A percentile compares a stretch with the other conserved stretches of the same genome.
These are phyloP conservation scores for Lichtheimia ornata DNA, from an alignment of 371 early-diverging fungal genomes.

Conservation along the genomic window DNA sequence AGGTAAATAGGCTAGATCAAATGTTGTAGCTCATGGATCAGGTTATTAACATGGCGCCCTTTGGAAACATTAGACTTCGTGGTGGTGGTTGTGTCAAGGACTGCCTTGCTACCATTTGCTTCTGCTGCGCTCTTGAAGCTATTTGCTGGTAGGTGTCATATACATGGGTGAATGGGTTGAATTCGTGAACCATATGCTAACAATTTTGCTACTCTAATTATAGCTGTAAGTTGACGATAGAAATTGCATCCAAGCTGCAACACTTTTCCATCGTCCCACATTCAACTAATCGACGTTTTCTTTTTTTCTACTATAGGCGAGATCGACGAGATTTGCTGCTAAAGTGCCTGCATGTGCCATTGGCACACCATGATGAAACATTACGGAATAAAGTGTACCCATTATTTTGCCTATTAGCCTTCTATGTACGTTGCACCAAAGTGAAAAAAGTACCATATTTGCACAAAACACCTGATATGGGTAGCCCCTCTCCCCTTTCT, in stretches of 20 bases:
- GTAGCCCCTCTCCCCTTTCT: too few species aligned
- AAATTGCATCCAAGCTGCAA: too few species aligned
- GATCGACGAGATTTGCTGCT: constrained; percentile 29
- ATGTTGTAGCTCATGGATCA: not conserved
- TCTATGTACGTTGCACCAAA: too few species aligned
- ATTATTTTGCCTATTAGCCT: constrained; percentile 4
- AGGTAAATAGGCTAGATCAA: constrained; percentile 10
- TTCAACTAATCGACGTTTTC: not conserved
- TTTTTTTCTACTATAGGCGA: constrained; percentile 15
- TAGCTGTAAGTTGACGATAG: not conserved
- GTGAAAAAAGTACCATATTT: too few species aligned
- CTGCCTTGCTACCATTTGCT: constrained; percentile 37
- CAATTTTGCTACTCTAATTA: not conserved
- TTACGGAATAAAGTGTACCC: constrained; percentile 3
- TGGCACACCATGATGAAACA: not conserved
- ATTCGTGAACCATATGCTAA: not conserved
- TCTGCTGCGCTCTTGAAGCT: constrained; percentile 34
- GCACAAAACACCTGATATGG: too few species aligned
- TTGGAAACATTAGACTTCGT: constrained; percentile 20
- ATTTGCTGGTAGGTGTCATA: constrained; percentile 20
- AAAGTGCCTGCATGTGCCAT: not conserved
- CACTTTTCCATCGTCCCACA: not conserved
- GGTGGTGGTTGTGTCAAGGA: constrained; percentile 44
- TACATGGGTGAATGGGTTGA: not conserved
- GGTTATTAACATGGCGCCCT: not conserved